Evolutionary conservation across 2,329 filamentous ascomycete genomes (phyloP), one percentile per base, ranked within the genome.

Genomic region (Fusarium annulatum): DNA sequence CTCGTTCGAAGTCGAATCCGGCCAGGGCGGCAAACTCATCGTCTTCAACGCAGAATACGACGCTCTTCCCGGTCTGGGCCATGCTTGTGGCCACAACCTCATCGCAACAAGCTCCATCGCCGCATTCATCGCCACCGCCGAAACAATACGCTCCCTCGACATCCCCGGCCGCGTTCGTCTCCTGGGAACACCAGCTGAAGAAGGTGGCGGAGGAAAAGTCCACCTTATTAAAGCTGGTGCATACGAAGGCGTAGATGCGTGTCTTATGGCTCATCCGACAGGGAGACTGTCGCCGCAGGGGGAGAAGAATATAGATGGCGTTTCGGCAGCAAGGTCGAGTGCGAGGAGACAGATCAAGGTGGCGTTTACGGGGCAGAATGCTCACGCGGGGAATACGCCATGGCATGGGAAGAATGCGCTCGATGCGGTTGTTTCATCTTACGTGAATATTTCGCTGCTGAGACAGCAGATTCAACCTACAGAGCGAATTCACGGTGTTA

Each of bases 391-490:
- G 1, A 85, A 85, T 7, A 85, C 82, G n/a, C 89, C 88, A 0
- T 90, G 88, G 88, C 82, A 88, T 9, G 89, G 89, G 0, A 83
- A 88, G 72, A 91, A 91, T 75, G 89, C 89, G 0, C 83, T 90
- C 1, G 89, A 91, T 72, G 88, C 88, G 1, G 75, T 89, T 28
- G 81, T 90, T 5, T 81, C 83, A 0, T 85, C 83, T 1, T 87
- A 87, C 71, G 85, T 84, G 59, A 82, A 81, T 48, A 78, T 91
- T 8, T 85, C 86, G 0, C 82, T 88, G 1, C 81, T 91, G 10
- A 84, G 89, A 2, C 88, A 90, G 77, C 89, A 91, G 76, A 84
- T 88, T 7, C 83, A 85, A 70, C 86, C 88, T 0, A 85, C 85
- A 8, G 86, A 86, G 61, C 79, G 86, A 11, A 84, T 88, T 70